Evolutionary conservation across 495 filamentous ascomycete species (phyloP), one percentile per base, ranked within the genome.

Genomic region (Cercophora newfieldiana): DNA sequence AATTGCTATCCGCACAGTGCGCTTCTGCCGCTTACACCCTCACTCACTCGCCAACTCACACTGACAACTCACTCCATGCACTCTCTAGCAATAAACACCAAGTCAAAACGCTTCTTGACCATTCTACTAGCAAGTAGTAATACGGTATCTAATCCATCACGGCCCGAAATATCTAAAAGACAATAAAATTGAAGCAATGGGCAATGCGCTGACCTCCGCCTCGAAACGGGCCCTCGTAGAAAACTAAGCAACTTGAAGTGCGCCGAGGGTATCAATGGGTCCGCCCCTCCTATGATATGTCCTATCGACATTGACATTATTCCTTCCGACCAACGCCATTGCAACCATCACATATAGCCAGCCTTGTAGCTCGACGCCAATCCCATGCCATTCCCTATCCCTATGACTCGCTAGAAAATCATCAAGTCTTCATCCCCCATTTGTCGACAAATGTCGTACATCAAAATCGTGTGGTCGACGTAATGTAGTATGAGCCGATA

Each of bases 401-500:
- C 24, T 14, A 30, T 8, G 33, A 29, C 5, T 37, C 47, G 26
- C 16, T 48, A 69, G 31, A 72, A 74, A 22, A 77, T 62, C 61
- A 74, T 50, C 66, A 77, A 61, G 22, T 72, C 73, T 3, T 69
- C 68, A 18, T 62, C 54, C 0, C 33, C 63, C 59, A 29, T 49
- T n/a, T 63, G n/a, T 49, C 68, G 66, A 44, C 49, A 59, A 61
- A 97, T 78, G 71, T 97, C 91, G 77, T 97, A 98, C 71, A 85
- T 91, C 73, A 97, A 77, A 18, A 97, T 83, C 0, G 86, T 86
- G 66, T 92, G 88, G 75, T 97, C 87, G 68, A 81, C 80, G 77
- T 90, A 98, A 29, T 88, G 84, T 69, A 97, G 76, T 64, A 97
- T 78, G 47, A 98, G 68, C 28, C 94, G 79, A 76, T 90, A 96